Conservation (phyloP, 768 basidiomycete species). For the Lactarius vividus region DNA sequence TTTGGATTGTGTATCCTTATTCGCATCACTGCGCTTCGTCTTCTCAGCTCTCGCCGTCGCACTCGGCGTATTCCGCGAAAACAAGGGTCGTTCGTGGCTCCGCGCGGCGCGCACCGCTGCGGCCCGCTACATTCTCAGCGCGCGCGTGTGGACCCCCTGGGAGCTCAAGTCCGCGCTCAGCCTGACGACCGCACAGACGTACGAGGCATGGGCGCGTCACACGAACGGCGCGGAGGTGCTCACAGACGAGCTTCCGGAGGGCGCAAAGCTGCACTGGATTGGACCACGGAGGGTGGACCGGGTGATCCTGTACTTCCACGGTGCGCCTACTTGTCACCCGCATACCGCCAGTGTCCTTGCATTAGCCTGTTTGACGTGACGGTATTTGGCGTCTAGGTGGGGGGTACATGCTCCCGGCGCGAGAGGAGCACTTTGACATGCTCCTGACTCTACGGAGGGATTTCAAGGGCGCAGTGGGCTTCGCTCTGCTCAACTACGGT, state of each 20-base stretch:
- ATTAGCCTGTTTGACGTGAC: neutral
- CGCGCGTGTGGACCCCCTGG: neutral
- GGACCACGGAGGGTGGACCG: slow-evolving; percentile 7
- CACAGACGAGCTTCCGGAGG: slow-evolving; percentile 8
- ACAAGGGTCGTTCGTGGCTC: slow-evolving; percentile 15
- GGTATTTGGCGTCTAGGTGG: slow-evolving; percentile 3
- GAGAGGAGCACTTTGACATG: neutral
- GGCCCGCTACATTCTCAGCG: neutral
- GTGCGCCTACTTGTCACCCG: neutral
- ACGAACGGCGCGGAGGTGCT: neutral
- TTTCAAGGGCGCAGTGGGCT: slow-evolving; percentile 6
- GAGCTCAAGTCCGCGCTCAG: neutral
- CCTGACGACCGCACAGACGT: neutral
- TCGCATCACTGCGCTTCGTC: neutral
- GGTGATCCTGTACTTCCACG: slow-evolving; percentile 13
- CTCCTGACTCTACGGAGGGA: slow-evolving; percentile 11
- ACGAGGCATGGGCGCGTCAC: neutral
- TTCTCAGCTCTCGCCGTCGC: neutral
- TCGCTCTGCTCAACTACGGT: slow-evolving; percentile 15
- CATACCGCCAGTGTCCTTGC: neutral
- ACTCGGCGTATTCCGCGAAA: slow-evolving; percentile 7
- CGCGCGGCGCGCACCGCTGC: neutral
- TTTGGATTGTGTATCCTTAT: neutral
- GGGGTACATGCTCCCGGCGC: slow-evolving; percentile 1
- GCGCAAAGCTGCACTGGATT: slow-evolving; percentile 18